Conservation (phyloP, 352 stramenopile genomes). For the Globisporangium radiosum region DNA sequence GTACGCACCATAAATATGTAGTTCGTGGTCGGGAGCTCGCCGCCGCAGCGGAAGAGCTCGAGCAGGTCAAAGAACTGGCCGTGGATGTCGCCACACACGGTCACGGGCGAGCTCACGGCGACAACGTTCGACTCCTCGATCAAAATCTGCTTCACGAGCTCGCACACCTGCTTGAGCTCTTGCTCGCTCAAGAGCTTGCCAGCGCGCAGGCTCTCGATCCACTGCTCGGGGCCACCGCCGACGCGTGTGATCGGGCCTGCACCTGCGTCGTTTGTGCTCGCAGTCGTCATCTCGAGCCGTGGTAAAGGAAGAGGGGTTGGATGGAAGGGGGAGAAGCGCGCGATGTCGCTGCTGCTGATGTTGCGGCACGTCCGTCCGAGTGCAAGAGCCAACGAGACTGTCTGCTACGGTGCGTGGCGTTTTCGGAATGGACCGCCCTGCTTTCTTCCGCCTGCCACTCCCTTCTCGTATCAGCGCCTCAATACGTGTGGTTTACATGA, state of each 20-base stretch:
- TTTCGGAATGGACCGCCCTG: conserved; percentile 1
- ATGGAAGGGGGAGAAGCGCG: neutral
- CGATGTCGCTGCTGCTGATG: neutral
- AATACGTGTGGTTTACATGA: too few relatives aligned
- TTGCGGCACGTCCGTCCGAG: neutral
- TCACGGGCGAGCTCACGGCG: conserved; percentile 85
- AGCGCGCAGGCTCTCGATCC: conserved; percentile 74
- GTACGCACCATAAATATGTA: conserved; percentile 86
- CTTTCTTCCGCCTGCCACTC: neutral
- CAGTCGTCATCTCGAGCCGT: conserved; percentile 25
- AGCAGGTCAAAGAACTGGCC: conserved; percentile 88
- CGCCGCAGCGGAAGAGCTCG: conserved; percentile 84
- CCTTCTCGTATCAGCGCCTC: neutral
- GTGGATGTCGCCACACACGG: conserved; percentile 87
- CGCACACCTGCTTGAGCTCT: conserved; percentile 86
- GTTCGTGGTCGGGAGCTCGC: conserved; percentile 82
- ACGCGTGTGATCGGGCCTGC: conserved; percentile 35
- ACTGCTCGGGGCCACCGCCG: conserved; percentile 71
- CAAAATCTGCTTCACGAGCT: conserved; percentile 88
- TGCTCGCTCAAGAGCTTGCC: conserved; percentile 82
- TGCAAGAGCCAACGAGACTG: too few relatives aligned
- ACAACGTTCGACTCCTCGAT: conserved; percentile 91
- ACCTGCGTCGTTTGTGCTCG: conserved; percentile 57
- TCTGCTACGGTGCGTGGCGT: neutral
- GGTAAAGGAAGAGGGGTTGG: neutral